Evolutionary conservation across 2,329 filamentous ascomycete species (phyloP).

Genomic region (Aureobasidium mangrovei): DNA sequence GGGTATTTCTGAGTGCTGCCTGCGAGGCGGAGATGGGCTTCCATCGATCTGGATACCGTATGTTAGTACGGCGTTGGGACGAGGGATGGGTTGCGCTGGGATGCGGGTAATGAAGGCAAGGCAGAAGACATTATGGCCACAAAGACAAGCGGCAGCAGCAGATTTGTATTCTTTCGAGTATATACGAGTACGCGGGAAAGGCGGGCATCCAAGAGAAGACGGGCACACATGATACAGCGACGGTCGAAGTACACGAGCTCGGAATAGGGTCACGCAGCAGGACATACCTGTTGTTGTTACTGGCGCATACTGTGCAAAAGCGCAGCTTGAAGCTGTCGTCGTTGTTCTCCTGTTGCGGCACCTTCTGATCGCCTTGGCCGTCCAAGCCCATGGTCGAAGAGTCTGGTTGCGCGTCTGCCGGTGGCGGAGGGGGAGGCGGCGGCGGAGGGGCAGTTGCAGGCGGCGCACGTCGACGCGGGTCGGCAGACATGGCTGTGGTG

Average conservation of each 20-base stretch:
- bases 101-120: background rate
- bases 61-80: conserved; percentile 18
- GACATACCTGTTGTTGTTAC: conserved; percentile 85
- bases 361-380: conserved; percentile 30
- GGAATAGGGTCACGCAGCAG: background rate
- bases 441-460: conserved; percentile 32
- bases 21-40: conserved; percentile 90
- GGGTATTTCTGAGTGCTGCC: conserved; percentile 64
- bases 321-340: conserved; percentile 73
- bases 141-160: background rate
- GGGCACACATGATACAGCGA: background rate
- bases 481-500: conserved; percentile 29
- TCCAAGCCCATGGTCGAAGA: conserved; percentile 19
- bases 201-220: background rate
- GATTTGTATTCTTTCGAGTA: conserved; percentile 12
- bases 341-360: conserved; percentile 19
- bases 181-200: conserved; percentile 7
- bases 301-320: conserved; percentile 98
- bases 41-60: conserved; percentile 80
- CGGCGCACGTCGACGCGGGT: conserved; percentile 37
- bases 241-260: background rate
- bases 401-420: conserved; percentile 30
- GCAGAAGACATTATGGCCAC: background rate
- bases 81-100: background rate
- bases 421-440: conserved; percentile 44